These are phyloP conservation scores for Chenopodium album DNA, from an alignment of 148 eudicot genomes.

Conservation along the genomic window DNA sequence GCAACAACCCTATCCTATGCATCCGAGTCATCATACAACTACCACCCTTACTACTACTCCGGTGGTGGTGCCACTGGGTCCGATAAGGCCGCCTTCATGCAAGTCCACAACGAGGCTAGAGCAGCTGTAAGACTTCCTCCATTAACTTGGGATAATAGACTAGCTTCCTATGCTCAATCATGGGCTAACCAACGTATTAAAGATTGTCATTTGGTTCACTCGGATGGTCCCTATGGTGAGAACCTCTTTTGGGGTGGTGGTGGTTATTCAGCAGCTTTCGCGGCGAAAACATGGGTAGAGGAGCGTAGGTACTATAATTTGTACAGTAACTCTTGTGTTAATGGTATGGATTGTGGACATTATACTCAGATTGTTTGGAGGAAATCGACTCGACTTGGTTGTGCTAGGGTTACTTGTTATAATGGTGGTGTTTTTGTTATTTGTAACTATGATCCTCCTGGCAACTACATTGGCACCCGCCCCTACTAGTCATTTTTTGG, in stretches of 20 bases:
- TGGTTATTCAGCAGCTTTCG: slow-evolving; percentile 47
- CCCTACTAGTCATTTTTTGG: not conserved
- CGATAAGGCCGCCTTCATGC: not conserved
- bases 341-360: slow-evolving; percentile 55
- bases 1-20: not conserved
- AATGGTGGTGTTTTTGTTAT: slow-evolving; percentile 53
- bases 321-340: slow-evolving; percentile 38
- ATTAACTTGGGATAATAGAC: slow-evolving; percentile 40
- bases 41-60: not conserved
- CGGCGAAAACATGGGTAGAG: slow-evolving; percentile 39
- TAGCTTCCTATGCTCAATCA: slow-evolving; percentile 38
- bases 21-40: not conserved
- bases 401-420: slow-evolving; percentile 49
- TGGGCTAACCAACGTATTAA: slow-evolving; percentile 45
- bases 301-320: slow-evolving; percentile 46
- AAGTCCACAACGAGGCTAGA: slow-evolving; percentile 42
- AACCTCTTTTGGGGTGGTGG: slow-evolving; percentile 69
- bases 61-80: not conserved
- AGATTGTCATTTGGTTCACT: slow-evolving; percentile 52
- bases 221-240: slow-evolving; percentile 51
- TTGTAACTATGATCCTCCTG: slow-evolving; percentile 31
- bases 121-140: slow-evolving; percentile 36
- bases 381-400: slow-evolving; percentile 45
- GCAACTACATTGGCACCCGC: slow-evolving; percentile 9
- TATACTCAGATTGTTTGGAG: slow-evolving; percentile 54